Base-by-base conservation (phyloP, 1,139 yeast genomes). In the Torulaspora pretoriensis region DNA sequence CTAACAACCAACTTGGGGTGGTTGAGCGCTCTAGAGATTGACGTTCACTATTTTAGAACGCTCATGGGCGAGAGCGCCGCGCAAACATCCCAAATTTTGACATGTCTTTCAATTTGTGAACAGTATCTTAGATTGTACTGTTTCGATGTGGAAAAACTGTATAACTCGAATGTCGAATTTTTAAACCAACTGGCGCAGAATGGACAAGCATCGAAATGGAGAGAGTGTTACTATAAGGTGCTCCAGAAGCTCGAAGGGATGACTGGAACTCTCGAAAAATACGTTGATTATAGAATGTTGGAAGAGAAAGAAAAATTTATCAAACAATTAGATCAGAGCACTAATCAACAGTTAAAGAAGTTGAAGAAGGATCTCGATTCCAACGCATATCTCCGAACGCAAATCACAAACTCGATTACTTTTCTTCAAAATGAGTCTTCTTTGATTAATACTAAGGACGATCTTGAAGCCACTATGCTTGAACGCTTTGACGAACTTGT, bases 71-170 rank as follows among this genome's bases (percentile, higher is more conserved):
- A 57, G 5, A 46, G 59, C 1, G 42, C 60, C 17, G 47, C 53
- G 1, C 67, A 68, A 35, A 58, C 69, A 10, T 54, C 57, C 13
- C 56, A 63, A 2, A 60, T 81, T 19, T 70, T 81, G 56, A 72
- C 74, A 41, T 72, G 84, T 13, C 64, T 82, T 30, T 75, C 72
- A 48, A 75, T 79, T 4, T 72, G 82, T 7, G 72, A 77, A 42
- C 83, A 80, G 55, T 82, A 82, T 59, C 73, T 79, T 35, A 73
- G 78, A 25, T 68, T 72, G 37, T 78, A 77, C 59, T 69, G 75
- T 29, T 57, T 64, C 51, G 77, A 75, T 43, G 67, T 77, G 32
- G 81, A 78, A 46, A 78, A 75, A 53, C 69, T 68, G 30, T 80
- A 78, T 57, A 72, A 73, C 45, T 72, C 69, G 17, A 73, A 77